Conservation (phyloP, 495 filamentous ascomycete species). For the Tuber microsphaerosporum region DNA sequence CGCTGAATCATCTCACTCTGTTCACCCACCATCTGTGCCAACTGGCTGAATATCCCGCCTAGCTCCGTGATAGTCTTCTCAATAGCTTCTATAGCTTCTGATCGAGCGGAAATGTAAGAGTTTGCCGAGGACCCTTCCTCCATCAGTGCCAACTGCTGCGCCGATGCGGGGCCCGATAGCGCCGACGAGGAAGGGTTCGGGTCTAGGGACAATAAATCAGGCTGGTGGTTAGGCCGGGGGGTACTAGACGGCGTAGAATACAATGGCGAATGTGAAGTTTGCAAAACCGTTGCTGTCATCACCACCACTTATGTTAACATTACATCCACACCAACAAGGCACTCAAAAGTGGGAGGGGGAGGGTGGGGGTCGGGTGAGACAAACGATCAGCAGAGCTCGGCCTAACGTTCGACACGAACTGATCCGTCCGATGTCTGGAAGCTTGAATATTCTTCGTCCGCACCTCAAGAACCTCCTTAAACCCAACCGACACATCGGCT, state of each 20-base stretch:
- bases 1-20: conserved; percentile 91
- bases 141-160: conserved; percentile 89
- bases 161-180: conserved; percentile 52
- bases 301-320: conserved; percentile 8
- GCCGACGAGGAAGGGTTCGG: conserved; percentile 51
- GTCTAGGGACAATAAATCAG: conserved; percentile 79
- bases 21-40: conserved; percentile 96
- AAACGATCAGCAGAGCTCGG: conserved; percentile 35
- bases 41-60: conserved; percentile 89
- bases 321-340: conserved; percentile 30
- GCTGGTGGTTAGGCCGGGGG: conserved; percentile 43
- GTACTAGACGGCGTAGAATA: conserved; percentile 65
- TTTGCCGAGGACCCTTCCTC: conserved; percentile 83
- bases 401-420: conserved; percentile 74
- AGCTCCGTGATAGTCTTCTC: conserved; percentile 91
- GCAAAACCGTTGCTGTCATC: conserved; percentile 33
- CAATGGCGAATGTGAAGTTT: conserved; percentile 57
- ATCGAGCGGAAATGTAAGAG: conserved; percentile 83
- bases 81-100: conserved; percentile 93
- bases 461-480: conserved; percentile 95
- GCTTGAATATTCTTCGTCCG: conserved; percentile 98
- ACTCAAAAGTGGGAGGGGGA: conserved; percentile 12
- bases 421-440: conserved; percentile 81
- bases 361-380: conserved; percentile 20
- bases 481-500: conserved; percentile 85